These are phyloP conservation scores for Mortierella sp. DNA, from an alignment of 371 early-diverging fungal genomes.

Conservation along the genomic window DNA sequence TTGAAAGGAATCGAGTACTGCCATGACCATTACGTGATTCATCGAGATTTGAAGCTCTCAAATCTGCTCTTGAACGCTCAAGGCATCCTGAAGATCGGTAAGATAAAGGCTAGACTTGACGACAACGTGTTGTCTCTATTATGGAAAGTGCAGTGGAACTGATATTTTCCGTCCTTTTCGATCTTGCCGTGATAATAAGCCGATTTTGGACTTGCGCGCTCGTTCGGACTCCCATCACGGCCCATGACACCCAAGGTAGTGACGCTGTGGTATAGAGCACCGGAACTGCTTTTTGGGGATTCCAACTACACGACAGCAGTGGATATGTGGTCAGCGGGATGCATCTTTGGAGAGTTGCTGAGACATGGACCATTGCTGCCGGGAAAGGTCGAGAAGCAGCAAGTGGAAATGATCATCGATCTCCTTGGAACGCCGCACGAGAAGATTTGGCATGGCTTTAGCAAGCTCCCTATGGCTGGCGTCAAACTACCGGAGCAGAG, in stretches of 20 bases:
- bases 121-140: no score
- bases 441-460: slow-evolving; percentile 84
- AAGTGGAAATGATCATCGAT: slow-evolving; percentile 78
- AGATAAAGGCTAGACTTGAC: neutral
- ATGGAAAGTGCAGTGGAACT: neutral
- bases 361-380: slow-evolving; percentile 82
- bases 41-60: slow-evolving; percentile 90
- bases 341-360: slow-evolving; percentile 88
- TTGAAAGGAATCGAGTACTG: slow-evolving; percentile 82
- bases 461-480: slow-evolving; percentile 69
- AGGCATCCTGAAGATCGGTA: slow-evolving; percentile 86
- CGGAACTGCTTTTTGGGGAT: slow-evolving; percentile 89
- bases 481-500: slow-evolving; percentile 65
- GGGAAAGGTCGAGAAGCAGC: slow-evolving; percentile 84
- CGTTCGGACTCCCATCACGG: slow-evolving; percentile 68
- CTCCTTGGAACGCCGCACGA: slow-evolving; percentile 85
- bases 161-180: neutral
- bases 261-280: slow-evolving; percentile 96
- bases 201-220: slow-evolving; percentile 92
- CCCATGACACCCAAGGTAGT: slow-evolving; percentile 95
- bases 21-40: slow-evolving; percentile 81
- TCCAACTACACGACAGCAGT: slow-evolving; percentile 83
- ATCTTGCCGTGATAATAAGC: slow-evolving; percentile 56
- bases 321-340: slow-evolving; percentile 95
- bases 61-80: slow-evolving; percentile 80